Conservation (phyloP, 192 early-diverging fungal genomes). For the Coemansia pectinata region DNA sequence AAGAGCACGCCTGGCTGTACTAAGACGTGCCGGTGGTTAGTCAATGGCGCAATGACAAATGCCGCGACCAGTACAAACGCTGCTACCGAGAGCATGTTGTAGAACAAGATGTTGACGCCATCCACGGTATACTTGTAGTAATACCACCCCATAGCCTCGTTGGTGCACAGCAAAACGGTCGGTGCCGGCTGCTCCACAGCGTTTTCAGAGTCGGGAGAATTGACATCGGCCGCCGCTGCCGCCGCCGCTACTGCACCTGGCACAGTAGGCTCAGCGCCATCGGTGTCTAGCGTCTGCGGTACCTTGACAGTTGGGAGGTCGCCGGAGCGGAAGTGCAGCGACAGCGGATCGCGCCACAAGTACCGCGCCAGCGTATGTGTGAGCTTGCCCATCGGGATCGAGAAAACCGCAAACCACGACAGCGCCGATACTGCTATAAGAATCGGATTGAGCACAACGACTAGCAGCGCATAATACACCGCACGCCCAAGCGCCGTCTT, state of each 20-base stretch:
- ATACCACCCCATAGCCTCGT: conserved; percentile 84
- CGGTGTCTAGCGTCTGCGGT: conserved; percentile 4
- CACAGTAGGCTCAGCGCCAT: neutral
- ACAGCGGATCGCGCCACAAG: conserved; percentile 76
- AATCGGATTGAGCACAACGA: conserved; percentile 65
- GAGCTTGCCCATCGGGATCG: conserved; percentile 95
- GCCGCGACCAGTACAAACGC: conserved; percentile 83
- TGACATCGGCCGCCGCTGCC: neutral
- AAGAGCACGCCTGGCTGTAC: conserved; percentile 69
- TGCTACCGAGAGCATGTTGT: conserved; percentile 85
- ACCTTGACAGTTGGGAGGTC: conserved; percentile 55
- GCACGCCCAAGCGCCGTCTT: conserved; percentile 38
- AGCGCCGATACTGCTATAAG: conserved; percentile 72
- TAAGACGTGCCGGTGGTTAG: conserved; percentile 56
- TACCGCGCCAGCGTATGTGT: conserved; percentile 78
- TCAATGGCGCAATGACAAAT: conserved; percentile 64
- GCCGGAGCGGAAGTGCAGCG: conserved; percentile 67
- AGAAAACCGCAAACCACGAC: conserved; percentile 85
- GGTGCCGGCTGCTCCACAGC: conserved; percentile 45
- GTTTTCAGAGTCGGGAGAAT: neutral
- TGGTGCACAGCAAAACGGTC: conserved; percentile 80
- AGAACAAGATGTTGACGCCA: conserved; percentile 96
- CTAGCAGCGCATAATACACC: conserved; percentile 27
- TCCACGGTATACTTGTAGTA: conserved; percentile 98
- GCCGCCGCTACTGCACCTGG: neutral